Evolutionary conservation across 2,329 filamentous ascomycete species (phyloP), one percentile per base, ranked within the genome.

Genomic region (Calonectria fujianensis): DNA sequence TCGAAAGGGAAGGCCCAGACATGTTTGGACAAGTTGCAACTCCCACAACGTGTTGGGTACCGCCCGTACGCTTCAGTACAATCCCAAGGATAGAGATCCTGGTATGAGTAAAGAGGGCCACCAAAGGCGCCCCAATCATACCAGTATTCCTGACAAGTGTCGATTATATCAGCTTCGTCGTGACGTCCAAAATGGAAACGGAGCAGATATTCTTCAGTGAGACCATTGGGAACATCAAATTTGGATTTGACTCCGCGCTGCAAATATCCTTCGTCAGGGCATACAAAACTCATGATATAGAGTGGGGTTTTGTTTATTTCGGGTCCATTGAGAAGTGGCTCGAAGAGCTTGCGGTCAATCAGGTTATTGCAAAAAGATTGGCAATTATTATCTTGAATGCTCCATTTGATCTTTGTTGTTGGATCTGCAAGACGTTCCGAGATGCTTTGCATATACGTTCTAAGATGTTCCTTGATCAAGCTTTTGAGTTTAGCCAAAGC

Each of bases 21-120:
- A 13, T 63, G 57, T 24, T 63, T 63, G 13, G 57, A 24, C 24
- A 63, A 31, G 24, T 63, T 63, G 57, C 57, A 63, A 2, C n/a
- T 37, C 24, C 57, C 57, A 27, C 57, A 63, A 24, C 57, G 57
- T 18, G 57, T 63, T 31, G 57, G 57, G 27, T 63, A 63, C 24
- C 57, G n/a, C 16, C 57, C 57, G 68, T 85, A 87, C 0, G 86
- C 87, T 74, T 88, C 86, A 5, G 86, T 88, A 76, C 87, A 89
- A 72, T 88, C 87, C 86, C 86, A 88, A 0, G 86, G 87, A 61
- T 88, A 88, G 20, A 87, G 57, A 66, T 85, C 82, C 68, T 87
- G 86, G 61, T 87, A 84, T 14, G 73, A 78, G 75, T 88, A 88
- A 0, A 87, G 73, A 0, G 82, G 83, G 4, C 79, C 80, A 1